Evolutionary conservation across 352 stramenopile species (phyloP), one percentile per base, ranked within the genome.

Genomic region (Phytopythium vexans): DNA sequence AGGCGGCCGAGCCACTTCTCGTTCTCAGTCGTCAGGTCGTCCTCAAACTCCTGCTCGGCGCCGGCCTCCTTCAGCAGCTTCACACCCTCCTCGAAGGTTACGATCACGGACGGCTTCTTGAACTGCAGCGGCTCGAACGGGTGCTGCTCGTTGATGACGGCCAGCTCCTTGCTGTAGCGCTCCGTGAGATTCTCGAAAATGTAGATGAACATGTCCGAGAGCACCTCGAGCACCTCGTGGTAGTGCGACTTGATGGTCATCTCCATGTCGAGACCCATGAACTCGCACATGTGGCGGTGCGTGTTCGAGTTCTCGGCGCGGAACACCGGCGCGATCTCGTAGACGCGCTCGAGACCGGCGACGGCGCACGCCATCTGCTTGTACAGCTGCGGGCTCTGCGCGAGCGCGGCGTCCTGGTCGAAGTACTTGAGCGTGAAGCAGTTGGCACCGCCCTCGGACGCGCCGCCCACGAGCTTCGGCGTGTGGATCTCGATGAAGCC

Each of bases 211-310:
- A 99, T 70, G 60, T 99, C 96, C 62, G 88, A 97, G 62, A 99
- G 98, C 8, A 99, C 78, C 65, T 99, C 90, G 44, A 92, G 85
- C 48, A 99, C 85, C 73, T 99, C 97, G 65, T 99, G 94, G 78
- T 99, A 99, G 88, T 99, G 96, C 68, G 99, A 96, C 64, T 98
- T 96, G 79, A 99, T 99, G 41, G 90, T 90, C 97, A 99, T 99
- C 74, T 99, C 97, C 44, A 99, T 82, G 77, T 99, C 97, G 43
- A 99, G 86, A 37, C 97, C 97, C 60, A 97, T 98, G 71, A 99
- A 99, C 79, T 99, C 97, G 77, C 97, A 99, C 76, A 99, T 94
- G 81, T 99, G 97, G 62, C 97, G 87, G 66, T 97, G 85, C 38
- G 97, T 99, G 76, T 99, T 98, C 48, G 88, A 98, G 76, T 99